Conservation (phyloP, 169 alveolate genomes). For the Plasmodium fragile region DNA sequence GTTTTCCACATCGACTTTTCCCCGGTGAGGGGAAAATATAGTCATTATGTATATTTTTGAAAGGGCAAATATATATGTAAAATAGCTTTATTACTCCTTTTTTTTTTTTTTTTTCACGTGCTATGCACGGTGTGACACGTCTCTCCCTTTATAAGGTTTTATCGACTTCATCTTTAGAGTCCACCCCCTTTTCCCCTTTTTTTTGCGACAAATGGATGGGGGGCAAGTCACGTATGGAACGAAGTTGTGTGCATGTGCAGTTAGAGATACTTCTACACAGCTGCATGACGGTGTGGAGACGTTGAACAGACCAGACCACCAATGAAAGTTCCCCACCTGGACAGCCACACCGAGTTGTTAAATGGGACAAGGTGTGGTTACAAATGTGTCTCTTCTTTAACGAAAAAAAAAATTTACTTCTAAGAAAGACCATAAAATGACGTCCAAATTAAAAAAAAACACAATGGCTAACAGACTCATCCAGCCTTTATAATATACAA, state of each 20-base stretch:
- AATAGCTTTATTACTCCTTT: not conserved
- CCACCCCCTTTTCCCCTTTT: not conserved
- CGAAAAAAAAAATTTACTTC: not conserved
- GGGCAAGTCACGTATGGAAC: not conserved
- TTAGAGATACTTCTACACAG: not conserved
- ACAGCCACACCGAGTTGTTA: not conserved
- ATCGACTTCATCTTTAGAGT: not conserved
- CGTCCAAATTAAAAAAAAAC: not conserved
- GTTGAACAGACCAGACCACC: not conserved
- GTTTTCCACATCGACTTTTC: not conserved
- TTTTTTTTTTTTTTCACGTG: not conserved
- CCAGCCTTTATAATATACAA: too few species aligned
- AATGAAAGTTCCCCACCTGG: not conserved
- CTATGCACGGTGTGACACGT: not conserved
- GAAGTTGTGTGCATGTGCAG: not conserved
- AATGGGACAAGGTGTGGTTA: not conserved
- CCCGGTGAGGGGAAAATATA: not conserved
- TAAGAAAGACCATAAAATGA: not conserved
- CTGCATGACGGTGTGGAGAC: not conserved
- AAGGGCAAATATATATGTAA: not conserved
- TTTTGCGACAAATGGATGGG: not conserved
- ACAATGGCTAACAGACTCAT: too few species aligned
- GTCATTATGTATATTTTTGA: not conserved
- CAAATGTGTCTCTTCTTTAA: not conserved
- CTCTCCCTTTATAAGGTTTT: not conserved